Base-by-base conservation (phyloP, 352 stramenopile genomes). In the Achlya hypogyna region DNA sequence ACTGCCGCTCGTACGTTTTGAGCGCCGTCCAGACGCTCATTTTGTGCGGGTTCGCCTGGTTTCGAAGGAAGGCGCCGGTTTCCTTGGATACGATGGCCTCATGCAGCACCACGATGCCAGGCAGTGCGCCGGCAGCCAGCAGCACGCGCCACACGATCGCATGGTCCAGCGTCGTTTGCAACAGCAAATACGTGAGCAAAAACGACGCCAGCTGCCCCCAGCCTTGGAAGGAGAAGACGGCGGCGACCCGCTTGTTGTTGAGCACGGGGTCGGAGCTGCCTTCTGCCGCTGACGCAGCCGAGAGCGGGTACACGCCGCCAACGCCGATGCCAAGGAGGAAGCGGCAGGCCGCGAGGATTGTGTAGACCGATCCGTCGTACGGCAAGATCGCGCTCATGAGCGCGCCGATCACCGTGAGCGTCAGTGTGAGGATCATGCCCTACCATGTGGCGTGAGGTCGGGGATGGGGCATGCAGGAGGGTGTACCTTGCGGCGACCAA, bases 231-330 rank as follows among this genome's bases (percentile, higher is more conserved):
- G 78, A 84, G 40, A 88, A 87, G 9, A 88, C 79, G 0, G 78
- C 75, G 0, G 80, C 81, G 16, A 90, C 78, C 14, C 82, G 75
- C 62, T 79, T 87, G 69, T 78, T 87, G 66, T 88, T 86, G 68
- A 77, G 78, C 2, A 75, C 42, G 5, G 77, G 74, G 40, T 86
- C 65, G 16, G 76, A 62, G 28, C 69, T 83, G 5, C 75, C 75
- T 63, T 90, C 80, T 16, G 78, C 75, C 0, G 82, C 81, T 9
- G 82, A 85, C 0, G 86, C 85, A 20, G 86, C 86, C 5, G 86
- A 91, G 14, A 95, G 65, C 31, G 86, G 86, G 65, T 95, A 95
- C 22, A 92, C 83, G 4, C 86, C 86, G 42, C 86, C 86, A 12
- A 92, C 84, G 10, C 86, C 86, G 2, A 93, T 72, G 45, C 86